Evolutionary conservation across 177 flowering plant genomes (phyloP), one percentile per base, ranked within the genome.

Genomic region (Vitis hybrid): DNA sequence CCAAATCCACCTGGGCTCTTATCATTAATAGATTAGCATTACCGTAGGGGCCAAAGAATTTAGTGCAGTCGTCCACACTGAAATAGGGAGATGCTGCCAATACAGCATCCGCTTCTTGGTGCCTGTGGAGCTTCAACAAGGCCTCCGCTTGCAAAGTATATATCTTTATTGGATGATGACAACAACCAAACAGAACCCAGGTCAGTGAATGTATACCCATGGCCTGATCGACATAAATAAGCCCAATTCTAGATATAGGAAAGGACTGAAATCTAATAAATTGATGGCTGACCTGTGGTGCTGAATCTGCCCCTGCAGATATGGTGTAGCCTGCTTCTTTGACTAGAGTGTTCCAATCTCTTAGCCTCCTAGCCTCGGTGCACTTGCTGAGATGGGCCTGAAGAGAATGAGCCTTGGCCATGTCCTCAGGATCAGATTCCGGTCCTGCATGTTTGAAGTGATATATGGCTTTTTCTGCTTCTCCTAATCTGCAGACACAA

Each of bases 91-190:
- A 82, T 13, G 75, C 84, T 1, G 30, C 19, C 70, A 86, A 27
- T n/a, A 79, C 63, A 11, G 76, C 78, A 16, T 83, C 86, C 3
- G 93, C 93, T 2, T 87, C 91, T 73, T 89, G 81, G 63, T 84
- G 87, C 64, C 75, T 82, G 18, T 77, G 81, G 30, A 87, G 85
- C 76, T 81, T 89, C 79, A 89, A n/a, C 51, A 78, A 79, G 13
- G 88, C 89, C 82, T 89, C 93, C 0, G 93, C 93, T 89, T 83
- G 84, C 82, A 89, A 67, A 16, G 93, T 84, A 73, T 67, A 82
- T 56, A 89, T 84, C 93, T 89, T 62, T 11, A 4, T 46, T 7
- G 19, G 11, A 50, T 3, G 21, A 13, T 12, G 56, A 72, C 48
- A 56, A 32, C 2, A 48, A 50, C 49, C 6, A 68, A 15, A 51